Percentiles rank a stretch among this genome's conserved stretches.
These are phyloP conservation scores for Rhynchospora pubera DNA, from an alignment of 176 grass and related monocot genomes.

Conservation along the genomic window DNA sequence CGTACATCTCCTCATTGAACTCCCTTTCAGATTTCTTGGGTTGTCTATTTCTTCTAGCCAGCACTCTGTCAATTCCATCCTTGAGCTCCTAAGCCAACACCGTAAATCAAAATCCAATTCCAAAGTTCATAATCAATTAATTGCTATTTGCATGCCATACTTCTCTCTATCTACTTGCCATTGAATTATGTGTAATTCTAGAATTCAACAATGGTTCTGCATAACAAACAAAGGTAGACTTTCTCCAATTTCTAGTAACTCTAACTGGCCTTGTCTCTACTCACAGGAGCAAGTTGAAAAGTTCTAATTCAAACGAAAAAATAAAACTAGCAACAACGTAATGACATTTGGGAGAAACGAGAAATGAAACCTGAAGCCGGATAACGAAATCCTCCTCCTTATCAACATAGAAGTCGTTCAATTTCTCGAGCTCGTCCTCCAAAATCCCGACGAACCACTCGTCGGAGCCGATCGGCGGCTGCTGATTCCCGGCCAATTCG, in stretches of 20 bases:
- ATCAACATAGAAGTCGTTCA: conserved; percentile 98
- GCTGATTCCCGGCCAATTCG: neutral
- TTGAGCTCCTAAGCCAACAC: conserved; percentile 55
- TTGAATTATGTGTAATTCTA: no score
- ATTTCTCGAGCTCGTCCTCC: conserved; percentile 75
- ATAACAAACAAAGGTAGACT: no score
- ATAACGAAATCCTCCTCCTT: conserved; percentile 96
- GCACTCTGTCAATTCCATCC: conserved; percentile 80
- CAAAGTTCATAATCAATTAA: no score
- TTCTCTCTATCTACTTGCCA: no score
- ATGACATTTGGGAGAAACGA: neutral
- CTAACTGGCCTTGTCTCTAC: no score
- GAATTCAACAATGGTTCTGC: no score
- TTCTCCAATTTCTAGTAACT: no score
- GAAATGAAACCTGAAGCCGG: conserved; percentile 56
- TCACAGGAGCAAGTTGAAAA: no score
- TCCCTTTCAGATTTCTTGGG: conserved; percentile 45
- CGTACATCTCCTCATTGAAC: conserved; percentile 86
- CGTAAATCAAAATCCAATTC: neutral
- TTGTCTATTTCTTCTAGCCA: conserved; percentile 47
- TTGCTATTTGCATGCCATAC: no score
- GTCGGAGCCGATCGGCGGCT: conserved; percentile 25
- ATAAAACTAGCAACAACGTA: neutral
- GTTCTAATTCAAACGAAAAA: neutral
- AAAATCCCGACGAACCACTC: conserved; percentile 73